These are phyloP conservation scores for Colletotrichum lini DNA, from an alignment of 2,329 filamentous ascomycete genomes.

Conservation along the genomic window DNA sequence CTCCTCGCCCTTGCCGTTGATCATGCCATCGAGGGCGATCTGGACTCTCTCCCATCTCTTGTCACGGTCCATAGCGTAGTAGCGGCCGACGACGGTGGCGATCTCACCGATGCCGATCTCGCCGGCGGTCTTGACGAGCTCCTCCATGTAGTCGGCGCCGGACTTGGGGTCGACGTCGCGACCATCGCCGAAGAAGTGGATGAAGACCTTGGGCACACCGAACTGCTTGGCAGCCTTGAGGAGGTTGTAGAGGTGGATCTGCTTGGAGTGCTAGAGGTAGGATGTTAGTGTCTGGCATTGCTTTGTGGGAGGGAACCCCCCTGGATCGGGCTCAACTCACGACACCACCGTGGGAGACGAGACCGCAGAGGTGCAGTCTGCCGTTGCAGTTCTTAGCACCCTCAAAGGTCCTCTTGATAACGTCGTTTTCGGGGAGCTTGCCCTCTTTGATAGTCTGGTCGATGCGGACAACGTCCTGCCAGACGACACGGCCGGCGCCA, in stretches of 20 bases:
- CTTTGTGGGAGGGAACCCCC: too few relatives aligned
- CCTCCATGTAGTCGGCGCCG: constrained; percentile 87
- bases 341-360: constrained; percentile 96
- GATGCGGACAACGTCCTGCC: constrained; percentile 98
- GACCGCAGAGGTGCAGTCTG: constrained; percentile 90
- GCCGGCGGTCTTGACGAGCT: constrained; percentile 84
- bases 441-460: constrained; percentile 91
- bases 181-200: constrained; percentile 99
- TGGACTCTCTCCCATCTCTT: constrained; percentile 99
- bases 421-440: constrained; percentile 81
- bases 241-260: constrained; percentile 90
- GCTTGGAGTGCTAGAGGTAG: constrained; percentile 82
- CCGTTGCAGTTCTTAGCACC: constrained; percentile 90
- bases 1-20: constrained; percentile 89
- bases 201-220: constrained; percentile 90
- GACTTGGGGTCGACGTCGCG: constrained; percentile 99
- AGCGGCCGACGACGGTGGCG: constrained; percentile 93
- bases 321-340: constrained; percentile 58
- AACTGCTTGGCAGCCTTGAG: constrained; percentile 92
- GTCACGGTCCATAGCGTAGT: constrained; percentile 99
- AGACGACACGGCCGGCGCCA: constrained; percentile 95
- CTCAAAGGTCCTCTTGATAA: constrained; percentile 83
- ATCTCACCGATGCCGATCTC: constrained; percentile 90
- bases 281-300: neutral
- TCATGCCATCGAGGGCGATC: constrained; percentile 87